phyloP scores from a whole-genome alignment of 257 asterid species.

The Anisodus acutangulus region DNA sequence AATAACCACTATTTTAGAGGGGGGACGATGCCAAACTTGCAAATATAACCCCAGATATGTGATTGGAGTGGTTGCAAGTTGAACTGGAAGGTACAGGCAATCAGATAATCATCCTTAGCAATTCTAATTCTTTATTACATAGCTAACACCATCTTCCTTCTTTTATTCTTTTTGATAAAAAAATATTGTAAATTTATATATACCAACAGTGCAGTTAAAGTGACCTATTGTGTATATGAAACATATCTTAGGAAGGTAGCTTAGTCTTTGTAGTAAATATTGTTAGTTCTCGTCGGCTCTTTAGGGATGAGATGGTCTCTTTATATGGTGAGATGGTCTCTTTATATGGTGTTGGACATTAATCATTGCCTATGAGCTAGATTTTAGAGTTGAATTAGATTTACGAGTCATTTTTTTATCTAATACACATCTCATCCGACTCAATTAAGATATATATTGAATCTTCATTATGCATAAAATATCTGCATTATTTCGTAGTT shows the following conservation, averaged over 20 bases:
- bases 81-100: background rate
- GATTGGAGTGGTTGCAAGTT: background rate
- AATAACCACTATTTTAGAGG: background rate
- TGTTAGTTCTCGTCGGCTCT: background rate
- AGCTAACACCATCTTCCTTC: background rate
- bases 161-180: background rate
- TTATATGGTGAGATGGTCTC: background rate
- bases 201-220: too few species aligned
- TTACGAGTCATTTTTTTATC: background rate
- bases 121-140: slow-evolving; percentile 18
- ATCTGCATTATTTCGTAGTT: background rate
- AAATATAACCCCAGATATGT: background rate
- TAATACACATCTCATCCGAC: background rate
- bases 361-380: background rate
- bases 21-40: too few species aligned
- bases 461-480: background rate
- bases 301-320: background rate
- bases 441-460: background rate
- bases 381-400: background rate
- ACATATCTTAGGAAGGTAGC: background rate
- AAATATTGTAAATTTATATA: background rate
- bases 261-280: background rate
- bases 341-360: background rate
- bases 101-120: background rate
- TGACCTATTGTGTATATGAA: background rate